Base-by-base conservation (phyloP, 2,329 filamentous ascomycete genomes). In the Talaromyces verruculosus region DNA sequence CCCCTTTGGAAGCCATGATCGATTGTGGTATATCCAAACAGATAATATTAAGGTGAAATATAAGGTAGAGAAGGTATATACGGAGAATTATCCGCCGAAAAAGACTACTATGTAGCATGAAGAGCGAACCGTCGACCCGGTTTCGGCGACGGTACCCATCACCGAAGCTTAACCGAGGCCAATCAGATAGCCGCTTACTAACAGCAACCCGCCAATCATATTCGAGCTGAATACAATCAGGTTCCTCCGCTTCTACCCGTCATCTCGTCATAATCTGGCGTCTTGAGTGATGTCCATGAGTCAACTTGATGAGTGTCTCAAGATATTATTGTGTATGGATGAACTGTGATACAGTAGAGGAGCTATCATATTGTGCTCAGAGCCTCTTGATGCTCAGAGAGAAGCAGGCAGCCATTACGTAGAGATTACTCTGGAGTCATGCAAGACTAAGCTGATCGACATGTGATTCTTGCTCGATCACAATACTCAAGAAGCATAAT, bases 1-100 rank as follows among this genome's bases (percentile, higher is more conserved):
- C 73, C 67, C 73, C 70, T 75, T 77, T 80, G 37, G 79, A 80
- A 67, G 78, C 78, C 79, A 81, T 81, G 39, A 8, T 17, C 8
- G 53, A 33, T 37, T 57, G 19, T 25, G 28, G n/a, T 57, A 37
- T 57, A 13, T 37, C 19, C n/a, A 15, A 28, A 33, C 49, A 3
- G 19, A 22, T 35, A 25, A 37, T 22, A 57, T 37, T 13, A 11
- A 30, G 11, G 53, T 57, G n/a, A 59, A 19, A 19, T 33, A 11
- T 43, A n/a, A n/a, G 15, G 11, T 28, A 28, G 41, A 43, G 41
- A 8, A 28, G 2, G 28, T 13, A 30, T 60, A 33, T n/a, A 15
- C 22, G 30, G 57, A 43, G 35, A 28, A 28, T 25, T 43, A 45
- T 28, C 22, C 39, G 22, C 15, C 13, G 51, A 63, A 28, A 28